These are phyloP conservation scores for Volutella citrinella DNA, from an alignment of 2,329 filamentous ascomycete species.

Conservation along the genomic window DNA sequence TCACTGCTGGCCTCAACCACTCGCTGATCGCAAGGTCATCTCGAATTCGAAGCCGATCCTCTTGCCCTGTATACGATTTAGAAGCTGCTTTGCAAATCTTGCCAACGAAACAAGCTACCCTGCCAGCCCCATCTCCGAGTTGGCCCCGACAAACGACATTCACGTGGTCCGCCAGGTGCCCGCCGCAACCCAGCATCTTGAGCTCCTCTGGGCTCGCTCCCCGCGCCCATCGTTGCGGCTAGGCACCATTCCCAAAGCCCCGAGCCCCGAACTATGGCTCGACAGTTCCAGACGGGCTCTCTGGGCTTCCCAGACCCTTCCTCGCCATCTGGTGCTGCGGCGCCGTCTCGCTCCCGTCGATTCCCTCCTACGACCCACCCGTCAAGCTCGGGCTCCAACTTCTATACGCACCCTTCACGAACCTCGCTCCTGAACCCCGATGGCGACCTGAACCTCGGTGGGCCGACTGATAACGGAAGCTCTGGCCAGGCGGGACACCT, in stretches of 20 bases:
- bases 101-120: too few relatives aligned
- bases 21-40: conserved; percentile 11
- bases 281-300: too few relatives aligned
- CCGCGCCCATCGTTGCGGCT: conserved; percentile 5
- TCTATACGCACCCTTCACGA: conserved; percentile 29
- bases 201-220: conserved; percentile 15
- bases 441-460: conserved; percentile 30
- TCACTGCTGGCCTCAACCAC: conserved; percentile 12
- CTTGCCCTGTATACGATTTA: too few relatives aligned
- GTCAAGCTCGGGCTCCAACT: conserved; percentile 19
- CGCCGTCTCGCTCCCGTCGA: conserved; percentile 16
- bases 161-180: conserved; percentile 14
- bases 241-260: conserved; percentile 1
- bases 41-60: background rate
- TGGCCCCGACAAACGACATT: too few relatives aligned
- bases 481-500: conserved; percentile 9
- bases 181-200: conserved; percentile 4
- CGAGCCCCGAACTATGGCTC: too few relatives aligned
- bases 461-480: conserved; percentile 3
- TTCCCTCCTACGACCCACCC: conserved; percentile 8
- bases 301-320: conserved; percentile 19
- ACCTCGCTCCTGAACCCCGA: conserved; percentile 48
- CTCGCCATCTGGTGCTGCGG: conserved; percentile 15
- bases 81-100: too few relatives aligned
- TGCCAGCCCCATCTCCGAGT: too few relatives aligned